Conservation (phyloP, 2,329 filamentous ascomycete genomes). For the Penicillium palitans region DNA sequence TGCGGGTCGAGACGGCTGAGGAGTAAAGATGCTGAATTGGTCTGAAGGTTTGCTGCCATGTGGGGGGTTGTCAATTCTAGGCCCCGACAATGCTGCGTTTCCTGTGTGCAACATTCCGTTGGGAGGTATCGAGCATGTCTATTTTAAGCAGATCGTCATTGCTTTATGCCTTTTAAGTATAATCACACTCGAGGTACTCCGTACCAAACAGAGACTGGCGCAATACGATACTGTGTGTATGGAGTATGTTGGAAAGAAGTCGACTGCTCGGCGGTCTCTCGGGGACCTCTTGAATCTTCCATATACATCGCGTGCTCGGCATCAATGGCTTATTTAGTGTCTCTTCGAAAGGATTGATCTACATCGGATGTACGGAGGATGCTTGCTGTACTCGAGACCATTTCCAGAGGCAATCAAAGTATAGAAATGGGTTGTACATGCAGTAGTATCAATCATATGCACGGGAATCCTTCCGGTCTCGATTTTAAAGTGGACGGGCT, state of each 20-base stretch:
- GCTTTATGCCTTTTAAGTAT: background rate
- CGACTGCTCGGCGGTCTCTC: background rate
- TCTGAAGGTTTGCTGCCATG: background rate
- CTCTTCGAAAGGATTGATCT: background rate
- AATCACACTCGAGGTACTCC: background rate
- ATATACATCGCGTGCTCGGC: background rate
- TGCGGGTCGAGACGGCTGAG: background rate
- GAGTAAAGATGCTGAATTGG: background rate
- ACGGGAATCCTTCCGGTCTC: slow-evolving; percentile 5
- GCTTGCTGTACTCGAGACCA: background rate
- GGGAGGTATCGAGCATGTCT: background rate
- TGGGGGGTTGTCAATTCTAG: background rate
- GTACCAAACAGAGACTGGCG: background rate
- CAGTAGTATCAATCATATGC: slow-evolving; percentile 4
- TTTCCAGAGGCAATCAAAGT: background rate
- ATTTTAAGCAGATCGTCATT: slow-evolving; percentile 4
- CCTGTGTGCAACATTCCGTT: background rate
- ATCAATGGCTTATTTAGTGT: background rate
- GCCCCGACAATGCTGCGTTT: background rate
- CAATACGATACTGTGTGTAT: background rate
- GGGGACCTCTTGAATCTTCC: background rate
- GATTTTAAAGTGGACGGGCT: background rate
- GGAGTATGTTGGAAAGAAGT: background rate
- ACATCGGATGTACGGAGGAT: background rate
- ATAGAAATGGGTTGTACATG: background rate